Evolutionary conservation across 805 yeast species (phyloP).

Genomic region (Barnettozyma sp.): DNA sequence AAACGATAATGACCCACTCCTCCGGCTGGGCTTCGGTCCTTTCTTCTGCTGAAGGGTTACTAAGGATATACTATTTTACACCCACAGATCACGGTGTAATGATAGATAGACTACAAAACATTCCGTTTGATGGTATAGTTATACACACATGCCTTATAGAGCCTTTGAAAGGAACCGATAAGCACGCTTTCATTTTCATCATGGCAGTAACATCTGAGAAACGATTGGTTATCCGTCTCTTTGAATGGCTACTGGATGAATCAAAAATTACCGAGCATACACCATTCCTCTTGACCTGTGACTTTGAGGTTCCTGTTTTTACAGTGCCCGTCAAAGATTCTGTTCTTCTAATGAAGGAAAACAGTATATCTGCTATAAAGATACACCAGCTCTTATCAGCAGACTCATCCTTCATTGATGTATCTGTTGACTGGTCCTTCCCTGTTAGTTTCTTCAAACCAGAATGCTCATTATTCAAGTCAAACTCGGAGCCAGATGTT

Average conservation of each 20-base stretch:
- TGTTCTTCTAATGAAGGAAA: conserved; percentile 34
- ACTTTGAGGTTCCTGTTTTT: conserved; percentile 37
- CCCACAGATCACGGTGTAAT: conserved; percentile 33
- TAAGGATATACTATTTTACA: conserved; percentile 34
- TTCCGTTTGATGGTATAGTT: conserved; percentile 35
- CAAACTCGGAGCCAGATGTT: conserved; percentile 14
- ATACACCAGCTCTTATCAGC: conserved; percentile 43
- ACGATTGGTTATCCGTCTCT: conserved; percentile 33
- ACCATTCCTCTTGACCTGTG: conserved; percentile 34
- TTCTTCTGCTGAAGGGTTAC: conserved; percentile 30
- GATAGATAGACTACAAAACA: conserved; percentile 33
- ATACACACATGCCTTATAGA: conserved; percentile 38
- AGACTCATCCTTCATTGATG: conserved; percentile 30
- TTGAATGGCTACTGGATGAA: conserved; percentile 36
- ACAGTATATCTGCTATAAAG: conserved; percentile 31
- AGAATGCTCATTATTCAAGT: conserved; percentile 16
- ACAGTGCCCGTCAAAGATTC: conserved; percentile 34
- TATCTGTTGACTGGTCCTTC: conserved; percentile 25
- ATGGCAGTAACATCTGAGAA: conserved; percentile 32
- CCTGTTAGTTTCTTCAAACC: conserved; percentile 36
- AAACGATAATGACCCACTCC: conserved; percentile 29
- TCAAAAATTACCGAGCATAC: conserved; percentile 29
- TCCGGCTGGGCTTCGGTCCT: conserved; percentile 36
- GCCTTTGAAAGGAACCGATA: conserved; percentile 21
- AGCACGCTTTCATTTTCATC: conserved; percentile 31